These are phyloP conservation scores for Paraconiothyrium brasiliense DNA, from an alignment of 2,329 filamentous ascomycete species.

Conservation along the genomic window DNA sequence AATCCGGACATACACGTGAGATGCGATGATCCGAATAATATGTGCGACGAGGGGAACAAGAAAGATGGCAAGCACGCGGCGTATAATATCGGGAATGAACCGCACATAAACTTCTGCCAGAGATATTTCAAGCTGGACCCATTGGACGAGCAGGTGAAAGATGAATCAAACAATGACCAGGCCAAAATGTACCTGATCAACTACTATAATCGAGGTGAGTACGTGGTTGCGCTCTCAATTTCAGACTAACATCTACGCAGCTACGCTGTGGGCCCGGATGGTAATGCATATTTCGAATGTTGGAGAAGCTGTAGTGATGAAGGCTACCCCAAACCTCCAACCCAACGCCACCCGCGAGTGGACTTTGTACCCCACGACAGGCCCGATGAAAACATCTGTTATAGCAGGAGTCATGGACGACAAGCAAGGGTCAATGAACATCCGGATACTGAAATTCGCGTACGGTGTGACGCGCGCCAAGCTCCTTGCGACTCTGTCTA, in stretches of 20 bases:
- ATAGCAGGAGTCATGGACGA: slow-evolving; percentile 44
- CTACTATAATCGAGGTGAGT: slow-evolving; percentile 45
- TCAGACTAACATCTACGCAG: slow-evolving; percentile 16
- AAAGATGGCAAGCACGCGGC: slow-evolving; percentile 42
- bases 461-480: slow-evolving; percentile 47
- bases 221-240: not conserved
- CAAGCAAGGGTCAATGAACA: slow-evolving; percentile 30
- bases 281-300: slow-evolving; percentile 46
- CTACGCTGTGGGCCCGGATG: slow-evolving; percentile 46
- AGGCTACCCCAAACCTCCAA: slow-evolving; percentile 22
- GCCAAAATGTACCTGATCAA: slow-evolving; percentile 36
- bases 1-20: slow-evolving; percentile 46
- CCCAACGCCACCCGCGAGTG: slow-evolving; percentile 35
- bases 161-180: slow-evolving; percentile 33
- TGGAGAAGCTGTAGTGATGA: slow-evolving; percentile 39
- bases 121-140: slow-evolving; percentile 40
- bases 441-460: slow-evolving; percentile 41
- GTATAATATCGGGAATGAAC: slow-evolving; percentile 49
- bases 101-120: slow-evolving; percentile 46
- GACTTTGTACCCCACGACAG: slow-evolving; percentile 26
- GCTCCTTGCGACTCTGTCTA: slow-evolving; percentile 40
- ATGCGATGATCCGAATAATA: slow-evolving; percentile 44
- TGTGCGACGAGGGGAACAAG: slow-evolving; percentile 37
- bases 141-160: slow-evolving; percentile 36
- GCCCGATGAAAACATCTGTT: slow-evolving; percentile 45